Base-by-base conservation (phyloP, 1,284 basidiomycete species). In the Ustilago cynodontis region DNA sequence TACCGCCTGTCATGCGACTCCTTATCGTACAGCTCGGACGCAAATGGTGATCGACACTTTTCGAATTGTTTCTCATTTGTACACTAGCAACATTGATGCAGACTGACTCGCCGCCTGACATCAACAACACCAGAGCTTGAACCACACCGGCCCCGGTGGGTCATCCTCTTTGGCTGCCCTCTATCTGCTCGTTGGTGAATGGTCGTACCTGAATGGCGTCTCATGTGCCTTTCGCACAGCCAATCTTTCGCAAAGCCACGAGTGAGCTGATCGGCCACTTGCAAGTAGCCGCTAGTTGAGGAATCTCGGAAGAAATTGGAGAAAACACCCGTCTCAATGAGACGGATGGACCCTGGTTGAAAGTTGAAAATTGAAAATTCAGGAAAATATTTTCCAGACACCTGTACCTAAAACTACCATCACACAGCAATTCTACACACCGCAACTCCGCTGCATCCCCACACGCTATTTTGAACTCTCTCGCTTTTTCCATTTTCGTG, bases 21-120 rank as follows among this genome's bases (percentile, higher is more conserved):
- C n/a, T 39, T 29, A 11, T 31, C 28, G 8, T n/a, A 7, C 51
- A 72, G 70, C 70, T 72, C 50, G 64, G 70, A 37, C 64, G 70
- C 24, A 72, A 63, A 28, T 72, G 70, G 70, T 72, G 59, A 66
- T 4, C 20, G 28, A 35, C 37, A 22, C 18, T 22, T 43, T 18
- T n/a, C 45, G 0, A 20, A 28, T 28, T n/a, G 8, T 28, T 16
- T n/a, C 5, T 14, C 47, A 33, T 6, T 47, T 49, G 47, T 49
- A 49, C 16, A 26, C 47, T 28, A 49, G 22, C 47, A 49, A 49
- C 14, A 28, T 28, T 28, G 9, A 49, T 18, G 16, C 10, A 49
- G 9, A 16, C 24, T 14, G 9, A 28, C 11, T 49, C 41, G 41
- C 18, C 20, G 8, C 20, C 41, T 11, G 22, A 5, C 31, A 33